phyloP scores from a whole-genome alignment of 208 protist genomes.

The Acanthamoeba royreba region DNA sequence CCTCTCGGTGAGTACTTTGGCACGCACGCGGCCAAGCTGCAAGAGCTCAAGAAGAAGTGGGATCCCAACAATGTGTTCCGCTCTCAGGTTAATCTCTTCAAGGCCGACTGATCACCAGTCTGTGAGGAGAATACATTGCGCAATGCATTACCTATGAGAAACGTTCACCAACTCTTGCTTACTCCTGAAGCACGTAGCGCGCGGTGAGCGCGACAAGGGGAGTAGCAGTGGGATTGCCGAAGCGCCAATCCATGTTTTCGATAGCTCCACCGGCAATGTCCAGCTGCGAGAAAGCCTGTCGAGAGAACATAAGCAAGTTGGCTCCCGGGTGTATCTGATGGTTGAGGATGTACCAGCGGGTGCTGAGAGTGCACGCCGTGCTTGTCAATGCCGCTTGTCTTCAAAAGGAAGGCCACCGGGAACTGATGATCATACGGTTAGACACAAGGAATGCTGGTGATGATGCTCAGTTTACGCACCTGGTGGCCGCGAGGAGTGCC shows the following conservation, averaged over 20 bases:
- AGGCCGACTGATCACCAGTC: too few relatives aligned
- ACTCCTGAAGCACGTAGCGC: neutral
- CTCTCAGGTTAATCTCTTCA: too few relatives aligned
- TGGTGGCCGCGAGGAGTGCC: conserved; percentile 13
- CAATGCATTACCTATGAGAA: too few relatives aligned
- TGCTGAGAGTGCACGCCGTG: conserved; percentile 20
- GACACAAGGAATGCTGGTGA: neutral
- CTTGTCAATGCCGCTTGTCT: conserved; percentile 6
- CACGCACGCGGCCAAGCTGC: neutral
- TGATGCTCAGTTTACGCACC: neutral
- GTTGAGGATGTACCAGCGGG: neutral
- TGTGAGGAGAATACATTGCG: too few relatives aligned
- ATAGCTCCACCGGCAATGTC: conserved; percentile 22
- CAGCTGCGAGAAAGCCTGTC: neutral
- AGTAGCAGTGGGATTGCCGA: neutral
- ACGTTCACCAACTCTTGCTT: too few relatives aligned
- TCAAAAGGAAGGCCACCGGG: conserved; percentile 29
- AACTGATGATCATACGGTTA: neutral
- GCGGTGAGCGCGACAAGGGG: conserved; percentile 1
- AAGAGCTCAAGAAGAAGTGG: neutral
- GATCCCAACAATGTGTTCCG: neutral
- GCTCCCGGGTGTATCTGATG: neutral
- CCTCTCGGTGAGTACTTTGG: neutral
- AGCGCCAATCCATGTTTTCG: neutral
- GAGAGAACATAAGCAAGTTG: neutral